Evolutionary conservation across 1,284 basidiomycete genomes (phyloP).

Genomic region (Chiua sp.): DNA sequence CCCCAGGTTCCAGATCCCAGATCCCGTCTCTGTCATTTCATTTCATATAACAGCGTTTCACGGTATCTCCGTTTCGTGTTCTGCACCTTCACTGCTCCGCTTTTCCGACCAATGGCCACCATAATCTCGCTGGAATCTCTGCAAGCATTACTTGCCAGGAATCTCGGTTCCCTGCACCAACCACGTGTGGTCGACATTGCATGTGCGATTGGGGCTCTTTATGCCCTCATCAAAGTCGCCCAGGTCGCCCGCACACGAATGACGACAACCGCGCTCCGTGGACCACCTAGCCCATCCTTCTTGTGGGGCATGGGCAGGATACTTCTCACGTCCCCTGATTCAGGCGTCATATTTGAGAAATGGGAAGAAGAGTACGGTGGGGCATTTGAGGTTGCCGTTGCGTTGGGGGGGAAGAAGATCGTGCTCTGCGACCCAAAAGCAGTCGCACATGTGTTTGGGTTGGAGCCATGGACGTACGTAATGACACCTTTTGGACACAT

Average conservation of each 20-base stretch:
- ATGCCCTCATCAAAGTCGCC: slow-evolving; percentile 16
- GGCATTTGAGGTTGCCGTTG: slow-evolving; percentile 47
- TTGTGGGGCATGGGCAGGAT: slow-evolving; percentile 31
- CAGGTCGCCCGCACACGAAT: slow-evolving; percentile 10
- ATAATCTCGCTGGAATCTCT: slow-evolving; percentile 2
- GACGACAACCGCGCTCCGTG: slow-evolving; percentile 37
- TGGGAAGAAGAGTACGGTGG: slow-evolving; percentile 52
- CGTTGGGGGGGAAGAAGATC: slow-evolving; percentile 46
- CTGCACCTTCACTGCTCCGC: no score
- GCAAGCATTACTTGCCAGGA: not conserved
- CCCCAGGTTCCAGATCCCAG: not conserved
- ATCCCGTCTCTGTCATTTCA: not conserved
- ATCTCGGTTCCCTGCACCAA: not conserved
- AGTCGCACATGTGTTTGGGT: slow-evolving; percentile 53
- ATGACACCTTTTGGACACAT: slow-evolving; percentile 1
- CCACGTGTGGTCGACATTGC: slow-evolving; percentile 2
- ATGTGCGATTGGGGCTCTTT: slow-evolving; percentile 15
- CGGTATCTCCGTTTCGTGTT: not conserved
- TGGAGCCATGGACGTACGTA: slow-evolving; percentile 46
- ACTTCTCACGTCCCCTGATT: slow-evolving; percentile 18
- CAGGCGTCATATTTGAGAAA: slow-evolving; percentile 31
- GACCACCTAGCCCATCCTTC: slow-evolving; percentile 36
- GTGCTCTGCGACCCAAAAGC: slow-evolving; percentile 62
- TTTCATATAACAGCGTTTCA: not conserved
- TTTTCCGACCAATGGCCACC: not conserved